Percentiles rank a stretch among this genome's conserved stretches.
These are phyloP conservation scores for Coemansia sp. DNA, from an alignment of 192 early-diverging fungal genomes.

Conservation along the genomic window DNA sequence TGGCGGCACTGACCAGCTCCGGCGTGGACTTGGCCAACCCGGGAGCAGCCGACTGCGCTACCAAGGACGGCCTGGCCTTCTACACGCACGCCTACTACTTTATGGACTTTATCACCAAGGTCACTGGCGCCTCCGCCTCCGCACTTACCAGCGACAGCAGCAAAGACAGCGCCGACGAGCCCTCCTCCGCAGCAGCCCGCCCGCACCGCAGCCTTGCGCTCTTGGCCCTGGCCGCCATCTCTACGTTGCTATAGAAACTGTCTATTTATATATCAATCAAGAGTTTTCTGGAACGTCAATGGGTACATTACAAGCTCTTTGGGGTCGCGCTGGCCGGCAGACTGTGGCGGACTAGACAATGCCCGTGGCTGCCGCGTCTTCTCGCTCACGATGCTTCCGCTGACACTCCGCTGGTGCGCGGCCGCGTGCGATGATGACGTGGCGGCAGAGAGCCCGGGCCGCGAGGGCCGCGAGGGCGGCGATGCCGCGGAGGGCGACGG, in stretches of 20 bases:
- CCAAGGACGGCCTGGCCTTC: slow-evolving; percentile 31
- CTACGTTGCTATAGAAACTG: slow-evolving; percentile 1
- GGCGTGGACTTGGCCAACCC: slow-evolving; percentile 32
- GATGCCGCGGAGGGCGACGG: slow-evolving; percentile 11
- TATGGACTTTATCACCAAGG: slow-evolving; percentile 27
- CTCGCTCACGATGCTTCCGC: slow-evolving; percentile 5
- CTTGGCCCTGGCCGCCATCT: no score
- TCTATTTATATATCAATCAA: slow-evolving; percentile 1
- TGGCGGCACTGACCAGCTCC: slow-evolving; percentile 38
- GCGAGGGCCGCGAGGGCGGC: background rate
- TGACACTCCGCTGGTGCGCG: slow-evolving; percentile 19
- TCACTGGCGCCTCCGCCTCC: slow-evolving; percentile 1
- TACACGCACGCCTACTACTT: slow-evolving; percentile 49
- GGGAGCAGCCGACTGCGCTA: slow-evolving; percentile 28
- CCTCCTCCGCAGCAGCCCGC: background rate
- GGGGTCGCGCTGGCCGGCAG: background rate
- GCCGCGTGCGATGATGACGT: background rate
- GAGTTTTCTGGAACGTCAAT: background rate
- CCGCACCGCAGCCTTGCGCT: background rate
- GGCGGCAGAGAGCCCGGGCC: background rate
- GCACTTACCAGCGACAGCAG: slow-evolving; percentile 7
- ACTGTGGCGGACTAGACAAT: background rate
- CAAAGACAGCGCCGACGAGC: background rate
- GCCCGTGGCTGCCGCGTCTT: background rate
- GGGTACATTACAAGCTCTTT: slow-evolving; percentile 12